These are phyloP conservation scores for Ceratobasidium theobromae DNA, from an alignment of 1,284 basidiomycete species.

Conservation along the genomic window DNA sequence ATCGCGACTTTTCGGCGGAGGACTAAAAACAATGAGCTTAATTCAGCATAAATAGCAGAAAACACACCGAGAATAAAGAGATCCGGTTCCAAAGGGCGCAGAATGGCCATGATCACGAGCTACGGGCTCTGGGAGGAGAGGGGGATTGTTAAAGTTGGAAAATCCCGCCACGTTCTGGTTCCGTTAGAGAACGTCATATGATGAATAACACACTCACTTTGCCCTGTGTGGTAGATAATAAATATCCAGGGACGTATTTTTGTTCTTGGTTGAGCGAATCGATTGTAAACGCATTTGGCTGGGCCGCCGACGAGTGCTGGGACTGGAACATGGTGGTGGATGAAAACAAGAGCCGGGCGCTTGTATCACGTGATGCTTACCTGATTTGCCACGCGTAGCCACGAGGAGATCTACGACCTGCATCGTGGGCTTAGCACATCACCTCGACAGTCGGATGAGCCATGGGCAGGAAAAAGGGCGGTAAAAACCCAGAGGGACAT, in stretches of 20 bases:
- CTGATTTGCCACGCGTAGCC: constrained; percentile 21
- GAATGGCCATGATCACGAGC: constrained; percentile 3
- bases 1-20: constrained; percentile 17
- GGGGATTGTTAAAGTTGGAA: constrained; percentile 23
- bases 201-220: constrained; percentile 12
- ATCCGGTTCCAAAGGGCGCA: constrained; percentile 7
- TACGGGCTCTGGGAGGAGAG: constrained; percentile 24
- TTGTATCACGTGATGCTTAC: not conserved
- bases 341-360: not conserved
- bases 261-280: constrained; percentile 31
- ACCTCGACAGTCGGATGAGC: not conserved
- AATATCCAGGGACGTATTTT: constrained; percentile 33
- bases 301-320: constrained; percentile 11
- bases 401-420: constrained; percentile 10
- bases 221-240: constrained; percentile 32
- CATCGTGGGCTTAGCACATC: constrained; percentile 14
- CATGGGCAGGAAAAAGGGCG: constrained; percentile 26
- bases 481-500: constrained; percentile 22
- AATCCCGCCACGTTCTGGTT: constrained; percentile 20
- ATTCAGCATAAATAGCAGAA: not conserved
- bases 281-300: constrained; percentile 27
- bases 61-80: constrained; percentile 19
- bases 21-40: not conserved
- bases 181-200: not conserved
- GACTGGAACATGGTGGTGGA: constrained; percentile 29